phyloP scores from a whole-genome alignment of 2,329 filamentous ascomycete species.

The Fusarium liriodendri region DNA sequence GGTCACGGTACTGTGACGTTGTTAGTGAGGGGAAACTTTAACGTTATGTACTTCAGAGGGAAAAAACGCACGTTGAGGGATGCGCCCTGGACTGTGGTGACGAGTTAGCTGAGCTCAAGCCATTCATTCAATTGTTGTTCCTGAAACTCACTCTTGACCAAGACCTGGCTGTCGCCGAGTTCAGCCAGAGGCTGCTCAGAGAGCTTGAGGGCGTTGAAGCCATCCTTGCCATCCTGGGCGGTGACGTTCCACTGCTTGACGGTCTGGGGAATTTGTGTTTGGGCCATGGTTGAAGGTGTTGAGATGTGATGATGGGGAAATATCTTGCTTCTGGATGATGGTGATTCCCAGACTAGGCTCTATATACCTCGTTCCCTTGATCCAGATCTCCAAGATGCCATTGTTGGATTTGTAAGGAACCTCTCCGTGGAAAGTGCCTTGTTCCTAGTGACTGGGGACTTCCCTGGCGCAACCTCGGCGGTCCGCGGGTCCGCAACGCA shows the following conservation, averaged over 20 bases:
- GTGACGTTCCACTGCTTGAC: conserved; percentile 68
- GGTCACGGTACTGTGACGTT: conserved; percentile 59
- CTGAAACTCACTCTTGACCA: conserved; percentile 66
- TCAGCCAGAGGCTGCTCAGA: conserved; percentile 67
- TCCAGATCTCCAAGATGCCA: neutral
- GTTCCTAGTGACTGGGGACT: neutral
- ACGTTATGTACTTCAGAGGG: neutral
- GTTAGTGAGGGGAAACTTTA: conserved; percentile 4
- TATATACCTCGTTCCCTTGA: conserved; percentile 8
- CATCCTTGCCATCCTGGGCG: conserved; percentile 51
- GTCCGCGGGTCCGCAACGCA: conserved; percentile 8
- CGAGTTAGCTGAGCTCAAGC: conserved; percentile 8
- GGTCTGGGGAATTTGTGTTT: conserved; percentile 50
- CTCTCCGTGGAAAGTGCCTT: neutral
- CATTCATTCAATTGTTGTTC: neutral
- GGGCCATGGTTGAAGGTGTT: conserved; percentile 35
- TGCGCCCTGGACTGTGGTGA: conserved; percentile 56
- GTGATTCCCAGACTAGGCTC: neutral
- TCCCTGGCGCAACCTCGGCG: conserved; percentile 26
- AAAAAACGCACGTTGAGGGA: conserved; percentile 59
- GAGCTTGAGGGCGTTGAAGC: conserved; percentile 70
- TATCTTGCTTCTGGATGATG: neutral
- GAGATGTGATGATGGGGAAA: neutral
- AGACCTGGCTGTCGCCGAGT: conserved; percentile 76
- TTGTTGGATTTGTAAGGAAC: conserved; percentile 28